Base-by-base conservation (phyloP, 2,329 filamentous ascomycete species). In the Botryotinia globosa region DNA sequence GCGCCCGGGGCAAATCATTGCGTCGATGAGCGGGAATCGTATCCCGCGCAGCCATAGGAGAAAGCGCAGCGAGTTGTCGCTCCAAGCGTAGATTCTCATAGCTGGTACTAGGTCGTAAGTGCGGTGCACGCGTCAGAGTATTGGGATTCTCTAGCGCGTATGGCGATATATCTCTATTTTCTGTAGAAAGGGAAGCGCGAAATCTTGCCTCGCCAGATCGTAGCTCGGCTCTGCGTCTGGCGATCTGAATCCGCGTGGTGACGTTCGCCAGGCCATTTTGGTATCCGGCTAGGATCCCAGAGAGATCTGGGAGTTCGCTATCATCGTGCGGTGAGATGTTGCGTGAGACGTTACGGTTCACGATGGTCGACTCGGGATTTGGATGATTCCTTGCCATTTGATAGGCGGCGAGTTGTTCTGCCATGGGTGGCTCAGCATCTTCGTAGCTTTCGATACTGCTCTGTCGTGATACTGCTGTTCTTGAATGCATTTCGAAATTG, bases 111-210 rank as follows among this genome's bases (percentile, higher is more conserved):
- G 29, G 62, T n/a, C 42, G 44, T 25, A 65, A 32, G 10, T 44
- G 42, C 5, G 29, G 62, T 25, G 42, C 18, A 3, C 18, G 62
- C 3, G 58, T 8, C 1, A 14, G 22, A 16, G 10, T 14, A n/a
- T n/a, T 16, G 8, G n/a, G 0, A 29, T 56, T 29, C 14, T 32
- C n/a, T 56, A 16, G n/a, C 0, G 9, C 1, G 25, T 18, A 9
- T 8, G 51, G n/a, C 0, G 51, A 56, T 56, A 29, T n/a, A 18
- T 56, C n/a, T 56, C 51, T 56, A 1, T 7, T 56, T 29, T 32
- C 25, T 56, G 3, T 8, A 0, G n/a, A 16, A 4, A 18, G 14
- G 12, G 3, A n/a, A 9, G 51, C n/a, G 2, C 12, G 51, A 0
- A 29, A 2, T 9, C 51, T 56, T 3, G 6, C 1, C 9, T 32